Evolutionary conservation across 495 filamentous ascomycete genomes (phyloP), one percentile per base, ranked within the genome.

Genomic region (Baudoinia panamericana): DNA sequence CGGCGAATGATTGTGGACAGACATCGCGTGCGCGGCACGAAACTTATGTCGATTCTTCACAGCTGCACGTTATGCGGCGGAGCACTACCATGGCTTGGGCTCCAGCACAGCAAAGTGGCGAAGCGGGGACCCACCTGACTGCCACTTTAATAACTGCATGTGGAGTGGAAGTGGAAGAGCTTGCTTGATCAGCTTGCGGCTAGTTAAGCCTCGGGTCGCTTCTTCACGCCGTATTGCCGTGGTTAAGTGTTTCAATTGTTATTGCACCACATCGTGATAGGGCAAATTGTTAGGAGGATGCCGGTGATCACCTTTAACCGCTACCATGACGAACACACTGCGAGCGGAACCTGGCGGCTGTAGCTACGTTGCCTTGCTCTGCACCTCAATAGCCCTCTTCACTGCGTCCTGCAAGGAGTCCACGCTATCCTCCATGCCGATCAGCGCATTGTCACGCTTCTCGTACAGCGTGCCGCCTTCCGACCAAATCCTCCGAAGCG

Each of bases 381-480:
- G 44, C n/a, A 41, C 44, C 22, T 41, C 26, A 15, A 47, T 41
- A 3, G 44, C 44, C 23, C 20, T 20, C 15, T 16, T 22, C 19
- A 47, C 30, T 6, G 44, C 44, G 27, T 13, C 21, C 25, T 40
- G 22, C 27, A 47, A 22, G n/a, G 44, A 30, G 7, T 40, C 37
- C 22, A 41, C 20, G 2, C 16, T 21, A 21, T 46, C 35, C 37
- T 47, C 44, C 44, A 47, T 41, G 3, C 36, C 69, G 40, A 84
- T 63, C 18, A 65, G 38, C 8, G 62, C 67, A 52, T 84, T 83
- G 48, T 80, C 78, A 15, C 74, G 68, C 58, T 73, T 64, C 7
- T 67, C 66, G 55, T 84, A 83, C 39, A 83, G 51, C 1, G 80
- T 83, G 1, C 78, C 73, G 0, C 80, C 80, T 52, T 80, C 72